Base-by-base conservation (phyloP, 1,139 yeast species). In the Yamadazyma dushanensis region DNA sequence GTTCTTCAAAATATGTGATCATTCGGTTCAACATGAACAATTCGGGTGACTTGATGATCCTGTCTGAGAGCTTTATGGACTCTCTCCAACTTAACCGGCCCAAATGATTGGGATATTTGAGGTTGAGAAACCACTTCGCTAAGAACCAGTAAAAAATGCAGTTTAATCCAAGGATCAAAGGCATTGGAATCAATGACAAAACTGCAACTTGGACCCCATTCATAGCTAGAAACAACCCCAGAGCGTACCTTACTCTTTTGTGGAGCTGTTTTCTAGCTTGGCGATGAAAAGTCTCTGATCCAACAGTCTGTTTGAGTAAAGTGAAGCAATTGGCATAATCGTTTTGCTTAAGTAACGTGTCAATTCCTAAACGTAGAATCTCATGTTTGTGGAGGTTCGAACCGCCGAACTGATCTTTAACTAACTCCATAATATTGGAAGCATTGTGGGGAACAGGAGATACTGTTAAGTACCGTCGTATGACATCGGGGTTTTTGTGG, bases 1-100 rank as follows among this genome's bases (percentile, higher is more conserved):
- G 59, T 46, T 69, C 74, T 40, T 70, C 73, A 36, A 61, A 67
- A 41, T 63, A 66, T 3, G 60, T 57, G 29, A 68, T 50, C 13
- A 66, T 56, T 35, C 60, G 53, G 41, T 65, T 66, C 8, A 63
- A 47, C 4, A 55, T 38, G 2, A 53, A 34, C 5, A 66, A 42
- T 40, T 66, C 72, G 7, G 57, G 54, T n/a, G 51, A 47, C 38
- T 61, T 61, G 3, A 48, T 27, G 30, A 50, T 46, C 8, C 56
- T 56, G 40, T 61, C 48, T 11, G 47, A 21, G 3, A 51, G 13
- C 1, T 54, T 45, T 16, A 52, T 57, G 37, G 67, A 61, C 3
- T 54, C 54, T 26, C 75, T 43, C 70, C 73, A 69, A 21, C 59
- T 48, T 4, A 68, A 47, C 24, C 73, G 44, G 1, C 61, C 62